Conservation (phyloP, 306 rosid genomes). For the Lagenaria siceraria region DNA sequence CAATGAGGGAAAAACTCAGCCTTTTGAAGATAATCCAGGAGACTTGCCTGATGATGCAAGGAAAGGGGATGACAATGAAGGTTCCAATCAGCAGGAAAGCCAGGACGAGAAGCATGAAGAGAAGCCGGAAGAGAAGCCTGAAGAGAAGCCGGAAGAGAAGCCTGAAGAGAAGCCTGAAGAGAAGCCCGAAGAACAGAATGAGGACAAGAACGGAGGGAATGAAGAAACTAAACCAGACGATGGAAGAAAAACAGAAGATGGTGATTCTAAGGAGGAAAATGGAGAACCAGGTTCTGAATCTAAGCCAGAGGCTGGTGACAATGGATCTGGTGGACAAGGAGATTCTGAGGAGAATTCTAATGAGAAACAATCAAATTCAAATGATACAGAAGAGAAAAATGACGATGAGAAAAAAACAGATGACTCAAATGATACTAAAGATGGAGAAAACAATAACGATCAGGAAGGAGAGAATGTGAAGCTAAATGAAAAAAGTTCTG, state of each 20-base stretch:
- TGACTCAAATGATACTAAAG: conserved; percentile 20
- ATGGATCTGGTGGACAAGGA: conserved; percentile 23
- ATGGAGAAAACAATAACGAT: conserved; percentile 10
- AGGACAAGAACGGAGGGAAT: conserved; percentile 16
- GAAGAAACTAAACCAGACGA: conserved; percentile 24
- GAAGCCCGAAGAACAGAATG: conserved; percentile 10
- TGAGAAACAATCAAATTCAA: conserved; percentile 30
- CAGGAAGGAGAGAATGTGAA: conserved; percentile 41
- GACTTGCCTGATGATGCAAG: conserved; percentile 68
- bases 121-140: conserved; percentile 17
- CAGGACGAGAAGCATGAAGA: conserved; percentile 13
- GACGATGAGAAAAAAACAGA: conserved; percentile 26
- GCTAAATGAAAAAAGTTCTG: conserved; percentile 28
- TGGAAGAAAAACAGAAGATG: conserved; percentile 25
- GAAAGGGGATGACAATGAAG: conserved; percentile 33
- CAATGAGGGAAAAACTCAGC: conserved; percentile 25
- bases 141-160: conserved; percentile 14
- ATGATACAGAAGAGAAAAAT: conserved; percentile 21
- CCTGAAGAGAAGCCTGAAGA: conserved; percentile 25
- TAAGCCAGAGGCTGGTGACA: conserved; percentile 22
- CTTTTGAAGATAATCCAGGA: conserved; percentile 60
- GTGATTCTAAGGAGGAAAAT: conserved; percentile 35
- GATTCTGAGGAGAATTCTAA: conserved; percentile 20
- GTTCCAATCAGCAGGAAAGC: conserved; percentile 17
- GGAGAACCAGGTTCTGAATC: conserved; percentile 24